Conservation (phyloP, 1,284 basidiomycete genomes). For the Cutaneotrichosporon sp. region DNA sequence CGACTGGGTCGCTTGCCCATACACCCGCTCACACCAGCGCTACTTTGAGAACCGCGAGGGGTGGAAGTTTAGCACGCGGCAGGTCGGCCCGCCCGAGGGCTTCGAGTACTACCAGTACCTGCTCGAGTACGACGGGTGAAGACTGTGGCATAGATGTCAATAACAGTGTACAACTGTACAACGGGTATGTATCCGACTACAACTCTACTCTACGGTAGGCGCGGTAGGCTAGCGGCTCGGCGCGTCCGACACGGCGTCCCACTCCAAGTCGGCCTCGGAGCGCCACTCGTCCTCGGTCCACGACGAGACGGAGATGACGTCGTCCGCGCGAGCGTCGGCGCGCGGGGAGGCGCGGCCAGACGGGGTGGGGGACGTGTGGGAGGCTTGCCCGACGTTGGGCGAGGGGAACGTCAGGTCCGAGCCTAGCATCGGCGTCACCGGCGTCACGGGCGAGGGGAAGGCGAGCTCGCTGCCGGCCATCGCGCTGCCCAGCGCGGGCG, state of each 20-base stretch:
- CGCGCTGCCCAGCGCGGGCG: background rate
- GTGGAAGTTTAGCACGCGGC: conserved; percentile 38
- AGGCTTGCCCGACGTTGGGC: conserved; percentile 7
- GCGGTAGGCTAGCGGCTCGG: background rate
- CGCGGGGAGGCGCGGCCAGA: background rate
- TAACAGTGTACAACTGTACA: conserved; percentile 5
- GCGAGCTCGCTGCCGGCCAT: background rate
- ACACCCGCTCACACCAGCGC: conserved; percentile 51
- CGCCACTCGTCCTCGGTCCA: conserved; percentile 23
- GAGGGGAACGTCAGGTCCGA: conserved; percentile 8
- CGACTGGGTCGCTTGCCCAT: no score
- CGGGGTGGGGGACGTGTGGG: background rate
- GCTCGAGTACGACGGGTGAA: conserved; percentile 33
- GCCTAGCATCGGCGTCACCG: background rate
- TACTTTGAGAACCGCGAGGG: conserved; percentile 57
- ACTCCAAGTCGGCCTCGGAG: conserved; percentile 11
- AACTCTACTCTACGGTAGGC: conserved; percentile 3
- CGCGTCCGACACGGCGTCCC: conserved; percentile 20
- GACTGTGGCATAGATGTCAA: background rate
- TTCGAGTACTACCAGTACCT: conserved; percentile 86
- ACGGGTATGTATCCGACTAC: conserved; percentile 10
- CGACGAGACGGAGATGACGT: conserved; percentile 8
- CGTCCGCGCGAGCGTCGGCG: background rate
- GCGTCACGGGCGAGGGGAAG: background rate
- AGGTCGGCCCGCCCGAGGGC: conserved; percentile 61